phyloP scores from a whole-genome alignment of 305 asterid genomes.

The Fraxinus greggii region DNA sequence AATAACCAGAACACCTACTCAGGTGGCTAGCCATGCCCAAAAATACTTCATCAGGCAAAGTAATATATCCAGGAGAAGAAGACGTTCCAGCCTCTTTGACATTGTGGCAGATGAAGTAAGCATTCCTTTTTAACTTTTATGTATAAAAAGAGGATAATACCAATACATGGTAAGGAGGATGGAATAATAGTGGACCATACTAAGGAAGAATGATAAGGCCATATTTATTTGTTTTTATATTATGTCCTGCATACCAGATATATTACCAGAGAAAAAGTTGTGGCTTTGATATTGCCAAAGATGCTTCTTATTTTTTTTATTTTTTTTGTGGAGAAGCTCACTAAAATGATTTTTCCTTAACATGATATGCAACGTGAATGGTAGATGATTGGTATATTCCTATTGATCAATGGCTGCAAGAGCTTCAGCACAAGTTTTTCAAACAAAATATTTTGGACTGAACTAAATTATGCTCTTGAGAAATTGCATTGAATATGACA shows the following conservation, averaged over 20 bases:
- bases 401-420: not conserved
- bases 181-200: not conserved
- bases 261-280: not conserved
- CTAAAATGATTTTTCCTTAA: not conserved
- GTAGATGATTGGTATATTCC: not conserved
- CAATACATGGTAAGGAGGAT: not conserved
- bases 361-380: not conserved
- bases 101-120: slow-evolving; percentile 92
- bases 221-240: too few species aligned
- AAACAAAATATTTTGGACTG: not conserved
- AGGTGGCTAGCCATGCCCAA: slow-evolving; percentile 99
- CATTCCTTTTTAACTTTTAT: slow-evolving; percentile 8
- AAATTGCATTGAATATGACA: not conserved
- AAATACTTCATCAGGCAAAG: slow-evolving; percentile 93
- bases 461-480: not conserved
- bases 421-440: not conserved
- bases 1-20: slow-evolving; percentile 91
- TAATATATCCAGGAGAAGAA: slow-evolving; percentile 85
- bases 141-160: not conserved
- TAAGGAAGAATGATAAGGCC: not conserved
- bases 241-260: not conserved
- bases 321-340: not conserved
- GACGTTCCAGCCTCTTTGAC: slow-evolving; percentile 97
- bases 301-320: not conserved
- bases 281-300: not conserved